Conservation (phyloP, 768 basidiomycete species). For the Plicaturopsis crispa region DNA sequence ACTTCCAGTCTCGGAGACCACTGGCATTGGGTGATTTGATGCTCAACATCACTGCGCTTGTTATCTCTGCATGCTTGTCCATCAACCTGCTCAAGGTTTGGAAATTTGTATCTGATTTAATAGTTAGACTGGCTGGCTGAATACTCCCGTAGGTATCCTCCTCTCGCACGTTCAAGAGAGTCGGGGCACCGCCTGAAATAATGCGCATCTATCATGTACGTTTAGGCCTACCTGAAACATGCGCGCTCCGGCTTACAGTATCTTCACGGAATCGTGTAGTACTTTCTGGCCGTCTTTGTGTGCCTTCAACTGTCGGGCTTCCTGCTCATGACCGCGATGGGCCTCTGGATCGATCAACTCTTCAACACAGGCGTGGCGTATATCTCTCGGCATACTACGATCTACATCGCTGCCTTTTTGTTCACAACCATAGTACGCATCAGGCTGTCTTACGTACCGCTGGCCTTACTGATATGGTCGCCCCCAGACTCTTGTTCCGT, state of each 20-base stretch:
- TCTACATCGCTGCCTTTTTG: constrained; percentile 37
- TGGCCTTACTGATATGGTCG: not conserved
- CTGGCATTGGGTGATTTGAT: constrained; percentile 43
- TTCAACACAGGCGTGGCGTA: constrained; percentile 34
- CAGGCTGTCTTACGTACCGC: constrained; percentile 24
- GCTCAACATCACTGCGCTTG: constrained; percentile 33
- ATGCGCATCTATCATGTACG: constrained; percentile 26
- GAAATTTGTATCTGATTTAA: constrained; percentile 41
- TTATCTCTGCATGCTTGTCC: constrained; percentile 35
- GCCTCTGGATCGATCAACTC: constrained; percentile 51
- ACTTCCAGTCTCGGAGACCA: constrained; percentile 30
- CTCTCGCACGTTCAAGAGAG: constrained; percentile 25
- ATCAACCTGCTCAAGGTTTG: constrained; percentile 36
- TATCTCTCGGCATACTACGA: constrained; percentile 30
- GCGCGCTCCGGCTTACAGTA: too few relatives aligned
- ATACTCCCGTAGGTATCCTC: not conserved
- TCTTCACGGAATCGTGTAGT: constrained; percentile 20
- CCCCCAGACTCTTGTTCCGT: constrained; percentile 40
- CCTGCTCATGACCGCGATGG: constrained; percentile 39
- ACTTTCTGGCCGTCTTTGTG: constrained; percentile 46
- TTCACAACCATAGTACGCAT: constrained; percentile 36
- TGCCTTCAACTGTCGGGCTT: constrained; percentile 49
- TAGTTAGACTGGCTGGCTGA: constrained; percentile 12
- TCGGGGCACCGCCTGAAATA: constrained; percentile 25
- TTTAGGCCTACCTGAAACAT: not conserved